Conservation (phyloP, 2,329 filamentous ascomycete genomes). For the Hypoxylon sp. region DNA sequence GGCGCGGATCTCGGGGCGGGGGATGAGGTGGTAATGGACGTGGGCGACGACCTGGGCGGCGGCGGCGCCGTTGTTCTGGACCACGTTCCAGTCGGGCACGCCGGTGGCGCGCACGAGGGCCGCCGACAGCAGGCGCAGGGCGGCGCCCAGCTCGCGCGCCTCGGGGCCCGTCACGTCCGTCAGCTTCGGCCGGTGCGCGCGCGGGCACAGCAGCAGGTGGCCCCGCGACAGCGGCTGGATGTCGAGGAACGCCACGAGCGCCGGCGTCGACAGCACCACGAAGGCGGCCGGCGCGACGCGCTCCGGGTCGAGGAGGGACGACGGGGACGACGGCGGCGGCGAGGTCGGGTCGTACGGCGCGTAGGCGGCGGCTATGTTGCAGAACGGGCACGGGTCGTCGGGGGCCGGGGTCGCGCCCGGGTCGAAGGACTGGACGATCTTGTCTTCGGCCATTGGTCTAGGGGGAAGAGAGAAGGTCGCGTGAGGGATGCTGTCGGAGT, state of each 20-base stretch:
- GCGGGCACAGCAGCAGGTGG: slow-evolving; percentile 83
- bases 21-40: slow-evolving; percentile 94
- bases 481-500: neutral
- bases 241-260: slow-evolving; percentile 88
- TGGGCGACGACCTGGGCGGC: slow-evolving; percentile 94
- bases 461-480: neutral
- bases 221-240: slow-evolving; percentile 87
- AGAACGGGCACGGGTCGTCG: slow-evolving; percentile 64
- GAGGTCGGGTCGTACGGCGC: slow-evolving; percentile 53
- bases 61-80: slow-evolving; percentile 92
- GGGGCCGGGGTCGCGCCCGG: slow-evolving; percentile 45
- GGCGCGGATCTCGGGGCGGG: slow-evolving; percentile 72
- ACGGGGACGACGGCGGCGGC: slow-evolving; percentile 51
- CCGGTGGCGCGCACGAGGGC: slow-evolving; percentile 75
- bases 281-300: slow-evolving; percentile 55
- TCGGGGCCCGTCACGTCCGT: slow-evolving; percentile 71
- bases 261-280: slow-evolving; percentile 78
- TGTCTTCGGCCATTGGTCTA: slow-evolving; percentile 16
- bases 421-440: slow-evolving; percentile 45
- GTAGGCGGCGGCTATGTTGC: slow-evolving; percentile 62
- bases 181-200: slow-evolving; percentile 79
- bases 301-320: slow-evolving; percentile 42
- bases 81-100: slow-evolving; percentile 89
- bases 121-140: slow-evolving; percentile 75
- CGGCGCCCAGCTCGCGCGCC: slow-evolving; percentile 70